Evolutionary conservation across 208 protist genomes (phyloP).

Genomic region (Acanthamoeba royreba): DNA sequence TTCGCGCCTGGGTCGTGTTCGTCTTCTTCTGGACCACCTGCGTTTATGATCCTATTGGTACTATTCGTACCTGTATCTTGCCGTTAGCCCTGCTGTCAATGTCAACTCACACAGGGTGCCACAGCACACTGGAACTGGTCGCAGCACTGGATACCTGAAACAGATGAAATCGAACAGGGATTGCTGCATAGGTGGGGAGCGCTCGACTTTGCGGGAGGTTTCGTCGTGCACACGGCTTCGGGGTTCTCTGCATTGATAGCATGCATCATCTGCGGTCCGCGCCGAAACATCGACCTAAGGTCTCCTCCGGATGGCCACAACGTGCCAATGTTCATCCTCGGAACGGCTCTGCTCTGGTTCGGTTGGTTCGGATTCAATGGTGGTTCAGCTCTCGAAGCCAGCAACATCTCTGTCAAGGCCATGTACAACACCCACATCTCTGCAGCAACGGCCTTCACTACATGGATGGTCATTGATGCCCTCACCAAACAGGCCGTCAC

Average conservation of each 20-base stretch:
- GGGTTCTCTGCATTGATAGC: constrained; percentile 26
- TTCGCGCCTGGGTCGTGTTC: not conserved
- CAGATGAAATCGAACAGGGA: not conserved
- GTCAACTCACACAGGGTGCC: too few species aligned
- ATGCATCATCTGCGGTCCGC: not conserved
- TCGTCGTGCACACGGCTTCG: constrained; percentile 57
- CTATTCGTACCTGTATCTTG: too few species aligned
- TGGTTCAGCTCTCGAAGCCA: constrained; percentile 48
- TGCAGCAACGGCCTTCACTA: not conserved
- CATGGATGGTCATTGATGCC: not conserved
- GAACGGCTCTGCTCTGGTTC: constrained; percentile 31
- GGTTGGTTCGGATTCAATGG: constrained; percentile 73
- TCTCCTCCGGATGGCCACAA: constrained; percentile 21
- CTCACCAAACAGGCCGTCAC: not conserved
- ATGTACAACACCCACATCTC: constrained; percentile 44
- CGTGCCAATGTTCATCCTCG: constrained; percentile 24
- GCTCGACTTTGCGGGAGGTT: constrained; percentile 63
- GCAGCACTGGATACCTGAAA: too few species aligned
- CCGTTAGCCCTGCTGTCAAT: too few species aligned
- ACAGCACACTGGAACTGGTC: constrained; percentile 33
- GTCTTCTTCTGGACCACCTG: constrained; percentile 28
- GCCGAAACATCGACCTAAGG: not conserved
- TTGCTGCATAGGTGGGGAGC: constrained; percentile 26
- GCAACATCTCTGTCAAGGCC: not conserved
- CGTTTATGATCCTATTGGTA: constrained; percentile 46